These are phyloP conservation scores for Backusella luteola DNA, from an alignment of 192 early-diverging fungal species.

Conservation along the genomic window DNA sequence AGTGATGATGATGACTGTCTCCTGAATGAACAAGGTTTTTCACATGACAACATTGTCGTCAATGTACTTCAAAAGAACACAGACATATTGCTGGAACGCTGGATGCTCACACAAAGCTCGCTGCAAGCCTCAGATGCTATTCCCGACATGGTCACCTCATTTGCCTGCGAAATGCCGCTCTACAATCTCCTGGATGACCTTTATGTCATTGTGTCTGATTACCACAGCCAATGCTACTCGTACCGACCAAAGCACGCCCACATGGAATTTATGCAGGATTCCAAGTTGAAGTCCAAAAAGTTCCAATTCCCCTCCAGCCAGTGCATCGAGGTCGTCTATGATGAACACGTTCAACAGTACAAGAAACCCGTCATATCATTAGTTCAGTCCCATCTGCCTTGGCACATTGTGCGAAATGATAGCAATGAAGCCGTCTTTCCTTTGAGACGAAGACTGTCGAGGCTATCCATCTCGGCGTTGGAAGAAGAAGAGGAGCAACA, in stretches of 20 bases:
- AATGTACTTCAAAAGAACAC: constrained; percentile 11
- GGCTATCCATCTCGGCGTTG: constrained; percentile 27
- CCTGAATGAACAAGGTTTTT: background rate
- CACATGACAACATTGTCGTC: background rate
- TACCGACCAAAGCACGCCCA: background rate
- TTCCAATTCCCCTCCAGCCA: background rate
- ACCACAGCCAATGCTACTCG: background rate
- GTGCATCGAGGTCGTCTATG: background rate
- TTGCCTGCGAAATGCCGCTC: constrained; percentile 3
- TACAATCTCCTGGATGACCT: background rate
- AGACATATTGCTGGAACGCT: background rate
- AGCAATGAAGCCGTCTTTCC: background rate
- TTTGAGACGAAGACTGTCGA: constrained; percentile 16
- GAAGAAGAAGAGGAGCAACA: constrained; percentile 14
- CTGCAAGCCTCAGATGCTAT: background rate
- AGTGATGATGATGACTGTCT: background rate
- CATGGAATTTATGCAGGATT: background rate
- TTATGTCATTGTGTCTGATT: background rate
- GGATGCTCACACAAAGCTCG: background rate
- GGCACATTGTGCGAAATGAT: background rate
- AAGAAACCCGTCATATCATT: background rate
- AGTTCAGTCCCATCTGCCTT: background rate
- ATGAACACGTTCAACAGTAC: background rate
- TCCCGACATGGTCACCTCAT: background rate
- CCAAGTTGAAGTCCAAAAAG: background rate